These are phyloP conservation scores for Diaporthe batatas DNA, from an alignment of 2,329 filamentous ascomycete genomes.

Conservation along the genomic window DNA sequence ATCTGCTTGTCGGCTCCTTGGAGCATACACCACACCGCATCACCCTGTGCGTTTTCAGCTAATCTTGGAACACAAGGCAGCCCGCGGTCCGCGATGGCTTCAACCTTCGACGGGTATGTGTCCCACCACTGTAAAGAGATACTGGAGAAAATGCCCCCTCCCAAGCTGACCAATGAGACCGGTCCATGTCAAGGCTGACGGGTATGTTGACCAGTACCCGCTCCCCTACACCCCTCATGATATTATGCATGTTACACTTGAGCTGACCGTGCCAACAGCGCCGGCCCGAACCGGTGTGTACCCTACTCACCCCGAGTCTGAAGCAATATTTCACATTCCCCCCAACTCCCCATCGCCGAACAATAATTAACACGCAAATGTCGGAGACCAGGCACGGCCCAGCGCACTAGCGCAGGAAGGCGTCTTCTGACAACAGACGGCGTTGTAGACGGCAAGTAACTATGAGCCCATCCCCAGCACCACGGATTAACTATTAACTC, in stretches of 20 bases:
- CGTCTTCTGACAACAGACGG: background rate
- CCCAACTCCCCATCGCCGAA: background rate
- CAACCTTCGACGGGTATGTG: background rate
- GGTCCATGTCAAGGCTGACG: background rate
- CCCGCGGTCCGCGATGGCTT: no score
- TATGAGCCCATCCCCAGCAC: no score
- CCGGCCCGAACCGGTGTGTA: background rate
- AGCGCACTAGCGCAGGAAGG: background rate
- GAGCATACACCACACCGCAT: background rate
- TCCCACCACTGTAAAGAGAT: background rate
- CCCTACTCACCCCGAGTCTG: background rate
- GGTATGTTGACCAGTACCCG: background rate
- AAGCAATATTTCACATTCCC: no score
- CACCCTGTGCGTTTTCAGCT: background rate
- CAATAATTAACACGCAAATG: background rate
- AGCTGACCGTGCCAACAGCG: background rate
- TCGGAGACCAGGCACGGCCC: background rate
- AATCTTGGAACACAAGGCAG: background rate
- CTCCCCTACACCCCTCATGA: background rate
- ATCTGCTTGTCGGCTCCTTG: background rate
- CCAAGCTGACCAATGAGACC: background rate
- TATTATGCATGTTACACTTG: no score
- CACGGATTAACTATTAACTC: background rate
- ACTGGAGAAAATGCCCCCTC: no score
- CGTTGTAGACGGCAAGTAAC: conserved; percentile 5